These are phyloP conservation scores for Acer saccharum DNA, from an alignment of 345 rosid species.

Conservation along the genomic window DNA sequence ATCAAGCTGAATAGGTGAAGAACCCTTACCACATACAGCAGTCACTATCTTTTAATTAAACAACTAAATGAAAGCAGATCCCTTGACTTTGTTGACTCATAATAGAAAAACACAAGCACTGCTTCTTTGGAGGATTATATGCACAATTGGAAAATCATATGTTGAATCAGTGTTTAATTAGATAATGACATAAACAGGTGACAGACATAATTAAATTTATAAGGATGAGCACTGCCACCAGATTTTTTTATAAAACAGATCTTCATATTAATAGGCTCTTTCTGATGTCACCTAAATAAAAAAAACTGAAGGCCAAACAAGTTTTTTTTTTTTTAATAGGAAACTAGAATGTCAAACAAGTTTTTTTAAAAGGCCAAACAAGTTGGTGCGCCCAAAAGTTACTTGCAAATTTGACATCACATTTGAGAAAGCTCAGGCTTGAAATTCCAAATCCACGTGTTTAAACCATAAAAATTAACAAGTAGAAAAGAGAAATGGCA, in stretches of 20 bases:
- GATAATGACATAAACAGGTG: background rate
- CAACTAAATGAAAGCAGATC: background rate
- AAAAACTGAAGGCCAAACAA: background rate
- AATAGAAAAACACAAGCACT: background rate
- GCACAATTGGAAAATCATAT: constrained; percentile 1
- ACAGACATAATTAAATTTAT: background rate
- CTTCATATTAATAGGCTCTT: background rate
- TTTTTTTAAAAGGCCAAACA: background rate
- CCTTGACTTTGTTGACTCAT: no score
- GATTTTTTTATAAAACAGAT: background rate
- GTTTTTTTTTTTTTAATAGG: background rate
- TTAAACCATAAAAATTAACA: background rate
- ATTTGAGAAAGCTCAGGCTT: background rate
- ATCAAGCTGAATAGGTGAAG: background rate
- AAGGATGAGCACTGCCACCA: background rate
- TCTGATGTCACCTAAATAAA: background rate
- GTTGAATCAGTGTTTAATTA: background rate
- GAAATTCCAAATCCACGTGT: background rate
- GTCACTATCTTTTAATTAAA: background rate
- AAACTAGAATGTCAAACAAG: no score
- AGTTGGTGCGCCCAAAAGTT: background rate
- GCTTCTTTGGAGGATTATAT: background rate
- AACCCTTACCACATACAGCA: background rate
- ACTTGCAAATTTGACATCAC: background rate
- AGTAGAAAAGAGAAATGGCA: background rate